phyloP scores from a whole-genome alignment of 225 moss, liverwort and hornwort genomes.

The Climacium dendroides region DNA sequence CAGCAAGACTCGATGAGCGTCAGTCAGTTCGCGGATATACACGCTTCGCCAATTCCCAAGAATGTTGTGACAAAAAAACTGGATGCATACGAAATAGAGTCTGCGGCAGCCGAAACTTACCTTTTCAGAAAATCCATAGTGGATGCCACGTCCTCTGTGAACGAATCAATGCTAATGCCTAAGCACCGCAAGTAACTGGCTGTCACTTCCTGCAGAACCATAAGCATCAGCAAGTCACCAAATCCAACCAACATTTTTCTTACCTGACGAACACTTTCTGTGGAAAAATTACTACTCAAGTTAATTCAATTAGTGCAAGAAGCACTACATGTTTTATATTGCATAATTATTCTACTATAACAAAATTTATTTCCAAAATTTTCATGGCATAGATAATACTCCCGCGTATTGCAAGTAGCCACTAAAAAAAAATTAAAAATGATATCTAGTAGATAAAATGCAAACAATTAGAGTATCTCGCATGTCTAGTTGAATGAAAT shows the following conservation, averaged over 20 bases:
- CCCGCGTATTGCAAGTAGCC: too few species aligned
- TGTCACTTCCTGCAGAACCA: conserved; percentile 54
- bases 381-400: background rate
- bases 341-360: background rate
- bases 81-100: background rate
- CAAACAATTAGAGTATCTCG: background rate
- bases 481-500: background rate
- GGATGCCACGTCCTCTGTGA: conserved; percentile 26
- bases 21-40: background rate
- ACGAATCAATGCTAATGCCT: conserved; percentile 44
- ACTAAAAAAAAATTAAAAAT: too few species aligned
- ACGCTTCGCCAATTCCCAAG: background rate
- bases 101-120: background rate
- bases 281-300: background rate
- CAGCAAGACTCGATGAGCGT: background rate
- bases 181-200: conserved; percentile 72
- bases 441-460: background rate
- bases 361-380: background rate
- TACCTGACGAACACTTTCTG: background rate
- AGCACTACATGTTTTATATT: background rate
- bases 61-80: background rate
- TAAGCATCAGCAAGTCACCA: background rate
- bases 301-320: background rate
- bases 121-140: conserved; percentile 31
- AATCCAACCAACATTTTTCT: background rate